A percentile compares a stretch with the other conserved stretches of the same genome.
Conservation (phyloP, 2,329 filamentous ascomycete species). For the Aspergillus piperis region DNA sequence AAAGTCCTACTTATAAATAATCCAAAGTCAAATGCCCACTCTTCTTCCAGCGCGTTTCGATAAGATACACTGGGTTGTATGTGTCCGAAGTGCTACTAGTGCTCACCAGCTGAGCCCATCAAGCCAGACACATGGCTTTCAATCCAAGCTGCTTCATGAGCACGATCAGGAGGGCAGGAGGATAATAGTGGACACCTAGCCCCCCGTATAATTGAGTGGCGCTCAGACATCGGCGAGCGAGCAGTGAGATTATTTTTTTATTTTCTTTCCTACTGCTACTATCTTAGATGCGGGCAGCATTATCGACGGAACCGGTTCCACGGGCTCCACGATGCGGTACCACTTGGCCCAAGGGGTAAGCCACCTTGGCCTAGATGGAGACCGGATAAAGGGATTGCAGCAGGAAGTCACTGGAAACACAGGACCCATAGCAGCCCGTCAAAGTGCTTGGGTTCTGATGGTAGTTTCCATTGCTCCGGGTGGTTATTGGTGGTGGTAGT, state of each 20-base stretch:
- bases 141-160: slow-evolving; percentile 9
- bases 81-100: not conserved
- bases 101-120: not conserved
- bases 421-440: slow-evolving; percentile 1
- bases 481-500: not conserved
- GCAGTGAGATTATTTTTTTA: not conserved
- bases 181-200: slow-evolving; percentile 18
- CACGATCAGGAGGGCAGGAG: not conserved
- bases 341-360: slow-evolving; percentile 21
- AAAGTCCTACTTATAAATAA: not conserved
- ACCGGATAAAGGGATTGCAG: not conserved
- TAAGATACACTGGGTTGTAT: not conserved
- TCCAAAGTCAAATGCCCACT: slow-evolving; percentile 1
- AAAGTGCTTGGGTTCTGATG: not conserved
- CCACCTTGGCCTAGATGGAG: slow-evolving; percentile 5
- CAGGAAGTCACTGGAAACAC: not conserved
- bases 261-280: slow-evolving; percentile 9
- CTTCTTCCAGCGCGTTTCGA: not conserved
- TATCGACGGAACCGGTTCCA: slow-evolving; percentile 24
- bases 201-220: slow-evolving; percentile 13
- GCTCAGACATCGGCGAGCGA: slow-evolving; percentile 8
- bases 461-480: not conserved
- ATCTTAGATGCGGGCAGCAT: slow-evolving; percentile 19
- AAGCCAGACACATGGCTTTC: not conserved
- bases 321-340: slow-evolving; percentile 26